Conservation (phyloP, 73 alveolate genomes). For the Paramecium octaurelia region DNA sequence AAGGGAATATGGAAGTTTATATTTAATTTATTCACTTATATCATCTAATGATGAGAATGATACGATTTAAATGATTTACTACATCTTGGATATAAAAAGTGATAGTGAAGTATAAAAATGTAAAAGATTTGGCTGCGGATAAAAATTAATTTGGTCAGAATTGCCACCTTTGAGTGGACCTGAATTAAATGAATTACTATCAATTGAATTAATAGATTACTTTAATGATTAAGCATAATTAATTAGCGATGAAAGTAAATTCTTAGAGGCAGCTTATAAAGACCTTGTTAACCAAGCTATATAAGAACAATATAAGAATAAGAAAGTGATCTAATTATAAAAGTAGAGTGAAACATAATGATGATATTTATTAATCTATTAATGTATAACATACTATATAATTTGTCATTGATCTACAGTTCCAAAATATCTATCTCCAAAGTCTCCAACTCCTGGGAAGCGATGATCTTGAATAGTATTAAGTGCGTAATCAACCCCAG, state of each 20-base stretch:
- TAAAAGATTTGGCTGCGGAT: background rate
- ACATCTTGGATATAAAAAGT: background rate
- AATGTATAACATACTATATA: background rate
- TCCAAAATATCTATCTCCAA: constrained; percentile 44
- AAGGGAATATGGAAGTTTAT: too few species aligned
- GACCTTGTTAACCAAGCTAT: background rate
- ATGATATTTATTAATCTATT: background rate
- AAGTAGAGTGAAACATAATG: background rate
- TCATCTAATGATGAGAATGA: too few species aligned
- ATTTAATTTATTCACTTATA: too few species aligned
- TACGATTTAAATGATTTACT: background rate
- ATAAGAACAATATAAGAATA: background rate
- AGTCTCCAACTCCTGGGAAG: constrained; percentile 12
- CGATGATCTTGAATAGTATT: background rate
- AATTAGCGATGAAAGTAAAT: background rate
- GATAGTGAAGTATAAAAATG: background rate
- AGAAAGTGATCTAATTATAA: background rate
- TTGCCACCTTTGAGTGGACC: constrained; percentile 2
- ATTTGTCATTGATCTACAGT: background rate
- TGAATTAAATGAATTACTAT: background rate
- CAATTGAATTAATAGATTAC: background rate
- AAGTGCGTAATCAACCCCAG: background rate
- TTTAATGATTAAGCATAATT: background rate
- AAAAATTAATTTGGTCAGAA: background rate
- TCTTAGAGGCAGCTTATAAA: background rate